These are phyloP conservation scores for Talaromyces sp. DNA, from an alignment of 2,329 filamentous ascomycete species.

Conservation along the genomic window DNA sequence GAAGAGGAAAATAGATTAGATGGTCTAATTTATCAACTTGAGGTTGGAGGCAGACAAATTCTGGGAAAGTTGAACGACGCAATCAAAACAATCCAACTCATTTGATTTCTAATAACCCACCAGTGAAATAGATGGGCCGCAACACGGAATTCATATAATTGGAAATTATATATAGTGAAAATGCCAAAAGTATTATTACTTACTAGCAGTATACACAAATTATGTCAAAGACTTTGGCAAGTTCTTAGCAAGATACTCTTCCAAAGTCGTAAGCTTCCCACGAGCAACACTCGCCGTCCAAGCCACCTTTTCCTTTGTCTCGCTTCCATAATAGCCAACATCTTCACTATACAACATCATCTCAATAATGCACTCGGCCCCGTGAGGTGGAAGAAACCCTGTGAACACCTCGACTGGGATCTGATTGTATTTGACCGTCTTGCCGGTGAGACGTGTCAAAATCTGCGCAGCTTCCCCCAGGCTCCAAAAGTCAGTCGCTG, in stretches of 20 bases:
- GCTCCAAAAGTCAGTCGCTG: slow-evolving; percentile 32
- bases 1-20: too few species aligned
- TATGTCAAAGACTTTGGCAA: background rate
- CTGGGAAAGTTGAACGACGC: background rate
- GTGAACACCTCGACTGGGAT: slow-evolving; percentile 25
- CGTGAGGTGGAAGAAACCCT: slow-evolving; percentile 20
- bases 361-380: slow-evolving; percentile 20
- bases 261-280: slow-evolving; percentile 35
- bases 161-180: background rate
- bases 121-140: background rate
- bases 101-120: background rate
- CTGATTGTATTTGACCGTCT: slow-evolving; percentile 33
- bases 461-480: slow-evolving; percentile 31
- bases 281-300: slow-evolving; percentile 28
- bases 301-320: slow-evolving; percentile 29
- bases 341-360: slow-evolving; percentile 31
- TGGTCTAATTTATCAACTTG: background rate
- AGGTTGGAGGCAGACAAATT: background rate
- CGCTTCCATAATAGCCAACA: slow-evolving; percentile 38
- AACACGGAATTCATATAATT: background rate
- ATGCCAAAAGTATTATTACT: background rate
- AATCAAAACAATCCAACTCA: background rate
- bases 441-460: slow-evolving; percentile 37
- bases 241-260: slow-evolving; percentile 32
- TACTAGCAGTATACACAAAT: background rate